Base-by-base conservation (phyloP, 2,329 filamentous ascomycete genomes). In the Iodosphaeria phyllophila region DNA sequence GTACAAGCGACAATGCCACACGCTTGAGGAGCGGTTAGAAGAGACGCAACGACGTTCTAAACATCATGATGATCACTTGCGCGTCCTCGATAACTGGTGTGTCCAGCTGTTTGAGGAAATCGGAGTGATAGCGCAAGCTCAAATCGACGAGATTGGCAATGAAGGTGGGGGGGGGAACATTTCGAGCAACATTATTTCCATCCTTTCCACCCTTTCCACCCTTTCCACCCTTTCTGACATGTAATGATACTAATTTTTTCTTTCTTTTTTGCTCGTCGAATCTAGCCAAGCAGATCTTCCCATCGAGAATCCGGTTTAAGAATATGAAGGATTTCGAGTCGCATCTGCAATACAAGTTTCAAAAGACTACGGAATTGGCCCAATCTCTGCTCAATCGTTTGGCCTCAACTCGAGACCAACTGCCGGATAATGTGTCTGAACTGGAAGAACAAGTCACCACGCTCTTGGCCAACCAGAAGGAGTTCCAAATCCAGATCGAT, bases 51-150 rank as follows among this genome's bases (percentile, higher is more conserved):
- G 82, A 46, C 67, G 71, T 42, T 69, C 77, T 16, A 63, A 67
- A 33, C 72, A 89, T 50, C 82, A 95, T 52, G 82, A 95, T 51
- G 83, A 95, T 39, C 89, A 95, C 47, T 57, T 98, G 25, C 73
- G 86, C 42, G 67, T 83, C 34, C 73, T 93, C 38, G 84, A 98
- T 58, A 67, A 72, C 33, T 98, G 89, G 89, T 91, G 89, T 56
- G 69, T 77, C 43, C 86, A 98, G 68, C 82, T 92, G 52, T 50
- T 64, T 53, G 23, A 20, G 17, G 30, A 16, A 26, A 13, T 23
- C 23, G 6, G 5, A 11, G 22, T 17, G n/a, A 12, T 27, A 6
- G 13, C 11, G 5, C 17, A 19, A 12, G 20, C 8, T 24, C 8
- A 21, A 21, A 9, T 23, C n/a, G n/a, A n/a, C n/a, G n/a, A n/a